Conservation (phyloP, 371 early-diverging fungal species). For the Zopfochytrium polystomum region DNA sequence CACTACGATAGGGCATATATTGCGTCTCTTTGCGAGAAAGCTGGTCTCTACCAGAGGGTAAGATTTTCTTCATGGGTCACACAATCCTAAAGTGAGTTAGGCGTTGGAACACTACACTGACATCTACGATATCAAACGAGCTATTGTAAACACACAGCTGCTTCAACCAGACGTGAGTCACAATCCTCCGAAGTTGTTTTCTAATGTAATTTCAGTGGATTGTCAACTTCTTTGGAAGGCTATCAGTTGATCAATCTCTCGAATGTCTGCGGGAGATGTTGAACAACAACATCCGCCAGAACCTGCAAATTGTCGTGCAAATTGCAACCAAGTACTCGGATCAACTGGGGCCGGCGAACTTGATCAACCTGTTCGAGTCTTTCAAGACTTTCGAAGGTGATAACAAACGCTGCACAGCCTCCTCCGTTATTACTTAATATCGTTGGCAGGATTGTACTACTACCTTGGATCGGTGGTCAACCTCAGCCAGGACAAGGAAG, state of each 20-base stretch:
- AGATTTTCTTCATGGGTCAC: slow-evolving; percentile 9
- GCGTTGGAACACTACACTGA: slow-evolving; percentile 97
- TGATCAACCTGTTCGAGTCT: slow-evolving; percentile 88
- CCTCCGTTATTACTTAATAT: neutral
- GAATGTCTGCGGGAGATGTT: slow-evolving; percentile 92
- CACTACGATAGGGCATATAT: slow-evolving; percentile 91
- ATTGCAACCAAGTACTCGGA: slow-evolving; percentile 95
- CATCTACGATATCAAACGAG: slow-evolving; percentile 91
- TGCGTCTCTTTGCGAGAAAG: slow-evolving; percentile 93
- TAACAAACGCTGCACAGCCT: neutral
- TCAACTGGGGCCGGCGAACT: slow-evolving; percentile 77
- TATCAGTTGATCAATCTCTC: slow-evolving; percentile 90
- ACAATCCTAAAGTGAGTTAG: slow-evolving; percentile 22
- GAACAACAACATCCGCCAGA: slow-evolving; percentile 81
- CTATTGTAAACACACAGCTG: slow-evolving; percentile 84
- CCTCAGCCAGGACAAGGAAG: slow-evolving; percentile 88
- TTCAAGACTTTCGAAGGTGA: slow-evolving; percentile 89
- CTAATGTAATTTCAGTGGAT: slow-evolving; percentile 55
- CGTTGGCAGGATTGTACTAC: slow-evolving; percentile 69
- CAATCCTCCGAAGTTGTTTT: no score
- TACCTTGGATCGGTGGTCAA: slow-evolving; percentile 94
- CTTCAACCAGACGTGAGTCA: slow-evolving; percentile 71
- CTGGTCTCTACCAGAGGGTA: slow-evolving; percentile 89
- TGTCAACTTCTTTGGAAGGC: slow-evolving; percentile 85
- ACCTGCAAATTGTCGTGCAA: slow-evolving; percentile 92